Evolutionary conservation across 1,139 yeast species (phyloP), one percentile per base, ranked within the genome.

Genomic region (Pichia sp.): DNA sequence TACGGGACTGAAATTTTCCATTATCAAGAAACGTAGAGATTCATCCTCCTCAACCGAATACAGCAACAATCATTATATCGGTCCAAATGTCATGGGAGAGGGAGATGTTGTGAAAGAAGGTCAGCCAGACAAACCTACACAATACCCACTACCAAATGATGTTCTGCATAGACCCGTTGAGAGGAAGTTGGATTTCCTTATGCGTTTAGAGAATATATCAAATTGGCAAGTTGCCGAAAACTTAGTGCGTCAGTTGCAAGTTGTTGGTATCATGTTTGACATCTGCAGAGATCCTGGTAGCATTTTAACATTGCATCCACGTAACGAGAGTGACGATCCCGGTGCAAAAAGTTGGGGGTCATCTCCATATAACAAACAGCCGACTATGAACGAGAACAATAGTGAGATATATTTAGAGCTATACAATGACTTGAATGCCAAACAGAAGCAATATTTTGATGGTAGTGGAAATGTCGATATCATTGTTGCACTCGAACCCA

Each of bases 231-330:
- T 74, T n/a, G 72, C 78, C 5, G 64, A 67, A 42, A 72, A 71
- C 47, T 67, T 74, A 6, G 70, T 74, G 40, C 57, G 72, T 35
- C 79, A 74, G 45, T 60, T 74, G 41, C 74, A 71, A 63, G 71
- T 73, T 43, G 77, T 74, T 24, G 80, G 80, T 2, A 74, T 74
- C 16, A 59, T 77, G 46, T 74, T 74, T 53, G 80, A 74, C 52
- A 66, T 73, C 19, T 72, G 78, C 47, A 62, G 54, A 35, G 62
- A 67, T 37, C 58, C 68, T 3, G 59, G 57, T n/a, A 64, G 64
- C 41, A 53, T 69, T 34, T 52, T 60, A 52, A 54, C 56, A n/a
- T 54, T 67, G 6, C 30, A 29, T 7, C 21, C 22, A 4, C 23
- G 16, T 8, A 22, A 20, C 6, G 22, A 15, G 3, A 6, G 14